Conservation (phyloP, 495 filamentous ascomycete species). For the Halenospora varia region DNA sequence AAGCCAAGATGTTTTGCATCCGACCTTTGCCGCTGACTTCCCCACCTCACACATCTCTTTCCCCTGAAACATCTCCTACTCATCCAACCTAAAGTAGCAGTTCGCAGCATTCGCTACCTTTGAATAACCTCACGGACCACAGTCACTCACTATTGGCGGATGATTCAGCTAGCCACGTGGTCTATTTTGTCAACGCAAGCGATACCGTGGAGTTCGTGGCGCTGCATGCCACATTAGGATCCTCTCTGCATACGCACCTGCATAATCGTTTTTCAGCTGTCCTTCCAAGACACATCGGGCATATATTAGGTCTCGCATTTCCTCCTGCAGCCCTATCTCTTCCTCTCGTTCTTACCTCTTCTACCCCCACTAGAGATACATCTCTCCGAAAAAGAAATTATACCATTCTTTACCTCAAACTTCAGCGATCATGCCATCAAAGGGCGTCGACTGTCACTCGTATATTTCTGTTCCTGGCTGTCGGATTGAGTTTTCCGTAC, state of each 20-base stretch:
- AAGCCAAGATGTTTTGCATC: too few species aligned
- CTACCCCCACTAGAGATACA: not conserved
- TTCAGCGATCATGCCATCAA: conserved; percentile 42
- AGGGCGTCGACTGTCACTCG: conserved; percentile 43
- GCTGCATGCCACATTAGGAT: not conserved
- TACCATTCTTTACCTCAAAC: not conserved
- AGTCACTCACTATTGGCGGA: not conserved
- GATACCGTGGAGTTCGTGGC: not conserved
- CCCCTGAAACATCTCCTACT: too few species aligned
- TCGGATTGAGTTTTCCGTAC: conserved; percentile 42
- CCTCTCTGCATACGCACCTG: not conserved
- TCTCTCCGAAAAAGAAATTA: not conserved
- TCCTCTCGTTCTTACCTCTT: not conserved
- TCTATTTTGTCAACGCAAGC: not conserved
- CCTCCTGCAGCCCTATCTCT: not conserved
- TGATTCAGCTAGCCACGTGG: not conserved
- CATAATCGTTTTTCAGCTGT: not conserved
- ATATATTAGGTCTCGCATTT: not conserved
- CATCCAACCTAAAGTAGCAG: too few species aligned
- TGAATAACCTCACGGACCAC: too few species aligned
- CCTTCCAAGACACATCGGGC: not conserved
- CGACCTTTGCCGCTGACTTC: too few species aligned
- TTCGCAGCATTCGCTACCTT: too few species aligned
- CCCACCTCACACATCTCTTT: too few species aligned
- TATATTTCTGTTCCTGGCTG: conserved; percentile 42